phyloP scores from a whole-genome alignment of 306 rosid genomes.

The Mimosa bimucronata region DNA sequence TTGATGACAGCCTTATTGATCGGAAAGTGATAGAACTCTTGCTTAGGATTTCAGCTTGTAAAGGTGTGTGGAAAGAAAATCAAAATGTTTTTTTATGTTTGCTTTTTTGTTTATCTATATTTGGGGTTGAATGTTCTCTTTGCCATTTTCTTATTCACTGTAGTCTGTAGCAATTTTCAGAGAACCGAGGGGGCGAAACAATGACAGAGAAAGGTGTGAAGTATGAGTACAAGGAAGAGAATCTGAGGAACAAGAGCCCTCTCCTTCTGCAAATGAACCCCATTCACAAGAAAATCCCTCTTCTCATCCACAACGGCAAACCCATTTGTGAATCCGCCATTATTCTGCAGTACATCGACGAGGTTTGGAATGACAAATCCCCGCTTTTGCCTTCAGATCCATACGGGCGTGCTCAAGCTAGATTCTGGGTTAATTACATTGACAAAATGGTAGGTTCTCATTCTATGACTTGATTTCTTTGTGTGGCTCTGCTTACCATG shows the following conservation, averaged over 20 bases:
- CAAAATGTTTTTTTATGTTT: not conserved
- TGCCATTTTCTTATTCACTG: too few relatives aligned
- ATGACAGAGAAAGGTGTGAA: conserved; percentile 44
- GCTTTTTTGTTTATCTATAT: not conserved
- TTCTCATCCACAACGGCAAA: conserved; percentile 56
- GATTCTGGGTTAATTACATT: too few relatives aligned
- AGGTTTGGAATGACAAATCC: conserved; percentile 38
- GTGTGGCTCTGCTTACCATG: conserved; percentile 15
- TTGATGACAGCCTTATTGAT: conserved; percentile 90
- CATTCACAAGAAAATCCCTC: conserved; percentile 56
- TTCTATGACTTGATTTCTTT: too few relatives aligned
- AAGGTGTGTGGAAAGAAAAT: conserved; percentile 62
- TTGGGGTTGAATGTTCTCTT: not conserved
- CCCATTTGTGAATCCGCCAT: conserved; percentile 43
- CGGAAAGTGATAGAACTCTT: conserved; percentile 86
- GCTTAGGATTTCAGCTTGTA: conserved; percentile 77
- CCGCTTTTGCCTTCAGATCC: conserved; percentile 39
- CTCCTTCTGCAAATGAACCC: too few relatives aligned
- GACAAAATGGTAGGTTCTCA: too few relatives aligned
- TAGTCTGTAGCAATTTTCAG: too few relatives aligned
- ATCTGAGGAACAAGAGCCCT: too few relatives aligned
- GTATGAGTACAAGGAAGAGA: too few relatives aligned
- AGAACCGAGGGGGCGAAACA: not conserved
- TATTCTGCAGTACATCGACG: conserved; percentile 42
- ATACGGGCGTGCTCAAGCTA: conserved; percentile 48